These are phyloP conservation scores for Rhizoctonia solani DNA, from an alignment of 1,284 basidiomycete species.

Conservation along the genomic window DNA sequence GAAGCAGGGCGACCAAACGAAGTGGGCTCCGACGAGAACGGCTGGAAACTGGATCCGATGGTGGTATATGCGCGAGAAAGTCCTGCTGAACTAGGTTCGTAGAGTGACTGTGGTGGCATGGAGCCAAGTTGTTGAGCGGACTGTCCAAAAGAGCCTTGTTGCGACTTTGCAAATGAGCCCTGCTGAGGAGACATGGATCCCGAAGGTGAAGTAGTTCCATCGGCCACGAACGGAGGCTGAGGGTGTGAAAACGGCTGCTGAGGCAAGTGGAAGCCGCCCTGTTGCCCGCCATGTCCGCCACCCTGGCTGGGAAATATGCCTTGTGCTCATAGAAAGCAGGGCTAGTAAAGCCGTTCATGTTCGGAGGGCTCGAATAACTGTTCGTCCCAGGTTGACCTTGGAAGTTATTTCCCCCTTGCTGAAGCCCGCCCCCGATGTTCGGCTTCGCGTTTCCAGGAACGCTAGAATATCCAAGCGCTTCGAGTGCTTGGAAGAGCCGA, in stretches of 20 bases:
- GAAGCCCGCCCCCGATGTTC: neutral
- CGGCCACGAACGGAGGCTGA: no score
- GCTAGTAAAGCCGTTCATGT: neutral
- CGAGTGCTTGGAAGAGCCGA: slow-evolving; percentile 32
- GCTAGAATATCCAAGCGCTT: slow-evolving; percentile 30
- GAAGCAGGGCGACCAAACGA: neutral
- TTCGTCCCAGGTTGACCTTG: neutral
- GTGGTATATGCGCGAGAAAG: slow-evolving; percentile 27
- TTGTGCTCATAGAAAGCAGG: neutral
- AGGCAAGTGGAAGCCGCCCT: neutral
- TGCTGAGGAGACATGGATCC: neutral
- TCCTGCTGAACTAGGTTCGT: slow-evolving; percentile 11
- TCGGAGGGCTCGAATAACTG: no score
- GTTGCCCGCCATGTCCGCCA: neutral
- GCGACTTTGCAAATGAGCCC: neutral
- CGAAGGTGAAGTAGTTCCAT: slow-evolving; percentile 11
- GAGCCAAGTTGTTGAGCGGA: neutral
- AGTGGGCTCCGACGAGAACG: slow-evolving; percentile 11
- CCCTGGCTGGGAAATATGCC: neutral
- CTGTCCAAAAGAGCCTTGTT: neutral
- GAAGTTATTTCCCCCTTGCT: neutral
- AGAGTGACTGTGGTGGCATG: neutral
- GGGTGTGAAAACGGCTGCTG: no score
- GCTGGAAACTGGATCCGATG: slow-evolving; percentile 11
- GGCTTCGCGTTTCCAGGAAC: neutral